phyloP scores from a whole-genome alignment of 192 early-diverging fungal species.

The Umbelopsis sp. region DNA sequence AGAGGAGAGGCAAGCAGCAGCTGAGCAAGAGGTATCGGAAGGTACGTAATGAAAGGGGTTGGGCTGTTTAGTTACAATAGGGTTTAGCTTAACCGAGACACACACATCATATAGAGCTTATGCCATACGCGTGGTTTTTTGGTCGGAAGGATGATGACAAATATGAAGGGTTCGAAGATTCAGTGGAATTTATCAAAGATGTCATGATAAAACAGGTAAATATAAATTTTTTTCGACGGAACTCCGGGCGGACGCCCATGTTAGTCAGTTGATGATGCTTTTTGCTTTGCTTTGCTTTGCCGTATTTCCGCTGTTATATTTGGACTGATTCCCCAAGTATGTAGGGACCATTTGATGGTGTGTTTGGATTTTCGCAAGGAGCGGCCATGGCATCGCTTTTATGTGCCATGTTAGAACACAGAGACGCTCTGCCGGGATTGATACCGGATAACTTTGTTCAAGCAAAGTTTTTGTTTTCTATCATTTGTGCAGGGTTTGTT shows the following conservation, averaged over 20 bases:
- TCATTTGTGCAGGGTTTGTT: constrained; percentile 50
- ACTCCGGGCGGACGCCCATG: too few species aligned
- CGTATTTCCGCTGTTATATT: too few species aligned
- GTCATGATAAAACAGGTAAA: constrained; percentile 47
- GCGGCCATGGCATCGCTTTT: constrained; percentile 52
- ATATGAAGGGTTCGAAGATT: constrained; percentile 48
- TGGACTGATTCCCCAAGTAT: too few species aligned
- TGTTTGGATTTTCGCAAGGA: constrained; percentile 60
- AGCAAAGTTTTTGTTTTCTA: constrained; percentile 45
- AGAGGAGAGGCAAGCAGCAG: constrained; percentile 38
- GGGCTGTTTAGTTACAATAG: too few species aligned
- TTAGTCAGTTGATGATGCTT: too few species aligned
- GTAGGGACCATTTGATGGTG: constrained; percentile 59
- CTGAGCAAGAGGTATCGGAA: constrained; percentile 41
- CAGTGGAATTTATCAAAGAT: constrained; percentile 37
- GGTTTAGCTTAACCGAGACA: too few species aligned
- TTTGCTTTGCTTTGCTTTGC: too few species aligned
- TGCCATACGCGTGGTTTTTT: constrained; percentile 18
- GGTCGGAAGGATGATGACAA: constrained; percentile 21
- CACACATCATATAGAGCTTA: background rate
- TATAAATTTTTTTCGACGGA: background rate
- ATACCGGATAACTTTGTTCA: constrained; percentile 41
- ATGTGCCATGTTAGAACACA: constrained; percentile 41
- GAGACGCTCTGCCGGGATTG: constrained; percentile 6
- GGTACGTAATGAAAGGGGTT: constrained; percentile 1